Evolutionary conservation across 2,329 filamentous ascomycete species (phyloP).

Genomic region (Colletotrichum somersetense): DNA sequence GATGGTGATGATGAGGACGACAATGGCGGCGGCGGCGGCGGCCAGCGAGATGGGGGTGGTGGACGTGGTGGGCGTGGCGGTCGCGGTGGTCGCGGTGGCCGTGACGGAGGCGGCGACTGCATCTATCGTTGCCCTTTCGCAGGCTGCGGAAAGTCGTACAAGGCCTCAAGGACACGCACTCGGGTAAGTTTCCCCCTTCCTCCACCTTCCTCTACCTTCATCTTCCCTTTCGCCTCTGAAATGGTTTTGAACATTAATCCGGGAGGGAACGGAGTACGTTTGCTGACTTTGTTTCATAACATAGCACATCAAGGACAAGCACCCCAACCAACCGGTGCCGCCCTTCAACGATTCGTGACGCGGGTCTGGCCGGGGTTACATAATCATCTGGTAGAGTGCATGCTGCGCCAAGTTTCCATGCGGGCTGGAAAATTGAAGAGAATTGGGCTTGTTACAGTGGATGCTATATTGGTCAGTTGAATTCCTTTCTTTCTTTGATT

Average conservation of each 20-base stretch:
- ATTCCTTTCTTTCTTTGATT: background rate
- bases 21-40: background rate
- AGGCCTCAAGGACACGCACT: background rate
- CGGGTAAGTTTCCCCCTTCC: background rate
- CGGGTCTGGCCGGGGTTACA: too few relatives aligned
- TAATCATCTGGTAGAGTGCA: too few relatives aligned
- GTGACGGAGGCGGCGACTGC: too few relatives aligned
- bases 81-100: too few relatives aligned
- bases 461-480: too few relatives aligned
- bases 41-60: background rate
- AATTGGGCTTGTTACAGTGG: too few relatives aligned
- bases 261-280: background rate
- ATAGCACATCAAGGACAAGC: constrained; percentile 6
- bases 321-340: background rate
- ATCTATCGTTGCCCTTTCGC: background rate
- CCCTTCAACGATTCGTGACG: background rate
- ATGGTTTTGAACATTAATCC: background rate
- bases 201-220: too few relatives aligned
- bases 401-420: too few relatives aligned
- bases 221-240: background rate
- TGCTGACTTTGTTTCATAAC: background rate
- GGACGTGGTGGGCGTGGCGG: too few relatives aligned
- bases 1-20: background rate
- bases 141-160: background rate
- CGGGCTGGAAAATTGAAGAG: background rate